Conservation (phyloP, 768 basidiomycete species). For the Chalciporus piperatus region DNA sequence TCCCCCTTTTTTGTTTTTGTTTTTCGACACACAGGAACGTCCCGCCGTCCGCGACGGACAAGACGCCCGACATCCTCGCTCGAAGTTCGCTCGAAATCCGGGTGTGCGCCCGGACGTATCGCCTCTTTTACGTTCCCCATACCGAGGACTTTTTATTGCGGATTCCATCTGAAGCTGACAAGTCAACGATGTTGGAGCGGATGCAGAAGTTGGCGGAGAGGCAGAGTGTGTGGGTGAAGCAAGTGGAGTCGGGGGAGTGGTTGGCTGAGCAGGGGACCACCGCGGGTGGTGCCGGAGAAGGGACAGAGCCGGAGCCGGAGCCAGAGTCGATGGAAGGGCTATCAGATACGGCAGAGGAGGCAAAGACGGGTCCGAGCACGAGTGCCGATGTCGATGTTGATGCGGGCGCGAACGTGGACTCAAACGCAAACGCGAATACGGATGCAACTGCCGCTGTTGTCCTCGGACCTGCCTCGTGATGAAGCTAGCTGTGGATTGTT, state of each 20-base stretch:
- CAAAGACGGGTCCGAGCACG: background rate
- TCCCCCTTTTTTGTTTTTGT: too few species aligned
- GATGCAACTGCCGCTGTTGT: background rate
- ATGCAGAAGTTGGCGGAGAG: slow-evolving; percentile 5
- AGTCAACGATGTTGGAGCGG: background rate
- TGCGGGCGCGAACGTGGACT: background rate
- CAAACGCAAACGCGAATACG: background rate
- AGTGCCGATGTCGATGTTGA: background rate
- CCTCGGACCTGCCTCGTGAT: background rate
- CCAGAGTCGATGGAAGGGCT: too few species aligned
- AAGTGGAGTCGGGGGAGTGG: slow-evolving; percentile 17
- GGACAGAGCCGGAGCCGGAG: too few species aligned
- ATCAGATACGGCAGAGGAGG: background rate
- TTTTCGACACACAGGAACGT: slow-evolving; percentile 20
- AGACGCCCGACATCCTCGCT: slow-evolving; percentile 45
- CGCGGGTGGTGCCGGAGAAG: background rate
- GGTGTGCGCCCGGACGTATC: slow-evolving; percentile 61
- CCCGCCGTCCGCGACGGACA: slow-evolving; percentile 14
- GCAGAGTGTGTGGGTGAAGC: slow-evolving; percentile 14
- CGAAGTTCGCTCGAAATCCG: slow-evolving; percentile 74
- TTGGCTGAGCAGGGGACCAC: background rate
- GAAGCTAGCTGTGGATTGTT: background rate
- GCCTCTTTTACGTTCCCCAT: slow-evolving; percentile 25
- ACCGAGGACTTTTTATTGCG: slow-evolving; percentile 25
- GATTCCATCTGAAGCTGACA: slow-evolving; percentile 8